Percentiles rank a stretch among this genome's conserved stretches.
These are phyloP conservation scores for Raddia distichophylla DNA, from an alignment of 176 grass and related monocot genomes.

Conservation along the genomic window DNA sequence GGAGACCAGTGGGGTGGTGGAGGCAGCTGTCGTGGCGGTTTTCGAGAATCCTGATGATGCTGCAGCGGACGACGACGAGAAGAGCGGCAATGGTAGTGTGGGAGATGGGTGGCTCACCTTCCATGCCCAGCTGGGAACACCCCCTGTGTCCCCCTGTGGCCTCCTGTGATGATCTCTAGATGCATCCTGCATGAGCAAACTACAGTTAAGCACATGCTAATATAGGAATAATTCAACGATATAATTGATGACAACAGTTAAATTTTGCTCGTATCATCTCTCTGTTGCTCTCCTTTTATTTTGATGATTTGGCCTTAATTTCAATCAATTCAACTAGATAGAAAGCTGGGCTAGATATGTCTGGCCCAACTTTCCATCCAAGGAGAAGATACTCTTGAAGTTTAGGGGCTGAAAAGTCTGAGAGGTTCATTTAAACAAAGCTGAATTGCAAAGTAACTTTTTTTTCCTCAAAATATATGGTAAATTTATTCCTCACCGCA, in stretches of 20 bases:
- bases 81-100: slow-evolving; percentile 30
- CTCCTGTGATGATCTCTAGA: slow-evolving; percentile 56
- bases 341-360: background rate
- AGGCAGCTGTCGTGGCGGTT: slow-evolving; percentile 46
- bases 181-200: slow-evolving; percentile 50
- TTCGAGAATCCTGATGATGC: slow-evolving; percentile 99
- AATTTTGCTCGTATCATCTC: background rate
- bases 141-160: slow-evolving; percentile 41
- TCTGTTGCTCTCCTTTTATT: background rate
- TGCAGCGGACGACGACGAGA: slow-evolving; percentile 64
- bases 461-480: background rate
- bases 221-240: background rate
- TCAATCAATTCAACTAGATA: background rate
- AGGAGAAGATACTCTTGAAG: slow-evolving; percentile 12
- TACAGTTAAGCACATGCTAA: slow-evolving; percentile 19
- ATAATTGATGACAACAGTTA: background rate
- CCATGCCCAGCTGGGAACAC: slow-evolving; percentile 61
- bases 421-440: slow-evolving; percentile 29
- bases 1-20: slow-evolving; percentile 21
- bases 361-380: slow-evolving; percentile 32
- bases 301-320: background rate
- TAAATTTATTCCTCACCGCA: background rate
- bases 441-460: slow-evolving; percentile 18
- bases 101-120: slow-evolving; percentile 39
- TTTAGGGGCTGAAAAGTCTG: slow-evolving; percentile 3